Base-by-base conservation (phyloP, 2,329 filamentous ascomycete genomes). In the Coniella vitis region DNA sequence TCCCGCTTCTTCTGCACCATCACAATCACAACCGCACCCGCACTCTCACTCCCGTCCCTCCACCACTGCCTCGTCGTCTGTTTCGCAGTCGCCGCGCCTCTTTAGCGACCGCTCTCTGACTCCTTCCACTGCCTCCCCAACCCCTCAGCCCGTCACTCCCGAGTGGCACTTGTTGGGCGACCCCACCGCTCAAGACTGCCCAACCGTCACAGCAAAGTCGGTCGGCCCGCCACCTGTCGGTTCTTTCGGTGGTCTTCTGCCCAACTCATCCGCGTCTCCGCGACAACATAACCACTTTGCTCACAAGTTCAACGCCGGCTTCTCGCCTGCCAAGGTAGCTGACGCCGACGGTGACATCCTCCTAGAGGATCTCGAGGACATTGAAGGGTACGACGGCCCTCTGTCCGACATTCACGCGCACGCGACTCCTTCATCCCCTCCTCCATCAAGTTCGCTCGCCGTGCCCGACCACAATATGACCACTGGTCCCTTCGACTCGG, bases 401-500 rank as follows among this genome's bases (percentile, higher is more conserved):
- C 39, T 38, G 20, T 34, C 36, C 38, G 38, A 36, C 41, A 16
- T 17, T 13, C n/a, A 17, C 8, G 4, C 20, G 25, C 44, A 19
- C 17, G 38, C 41, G 43, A 37, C 35, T 31, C 37, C 37, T 29
- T 29, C 25, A 29, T 29, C 36, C 49, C 42, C 34, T 29, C 38
- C 10, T 25, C 38, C 38, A 41, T 48, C 20, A 58, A 66, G 59
- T 19, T 20, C 17, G 25, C 31, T 59, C 59, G 57, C 69, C 46
- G 58, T 66, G 58, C 32, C 60, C 61, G 58, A 69, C 64, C 49
- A 68, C 68, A 64, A 74, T 47, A 82, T 83, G 75, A 81, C 80
- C 56, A 76, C 78, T 57, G 77, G 76, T 58, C 72, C 75, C 48
- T 74, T 80, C 60, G 79, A 83, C 66, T 69, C 74, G 68, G 72